Evolutionary conservation across 192 early-diverging fungal genomes (phyloP).

Genomic region (Coemansia sp.): DNA sequence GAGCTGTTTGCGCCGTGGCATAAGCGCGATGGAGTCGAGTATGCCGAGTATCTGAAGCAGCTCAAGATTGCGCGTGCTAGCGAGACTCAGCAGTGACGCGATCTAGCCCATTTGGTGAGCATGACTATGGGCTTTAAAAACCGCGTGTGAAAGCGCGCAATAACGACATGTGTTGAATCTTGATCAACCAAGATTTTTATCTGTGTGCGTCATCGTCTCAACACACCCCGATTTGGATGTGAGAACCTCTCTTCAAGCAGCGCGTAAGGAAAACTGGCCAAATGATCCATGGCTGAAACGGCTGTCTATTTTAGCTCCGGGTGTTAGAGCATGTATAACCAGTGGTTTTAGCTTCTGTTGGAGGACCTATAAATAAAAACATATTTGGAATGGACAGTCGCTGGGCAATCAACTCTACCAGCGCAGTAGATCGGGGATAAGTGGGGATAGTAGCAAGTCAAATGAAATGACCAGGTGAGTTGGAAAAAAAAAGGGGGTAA

Average conservation of each 20-base stretch:
- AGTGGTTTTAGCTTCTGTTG: neutral
- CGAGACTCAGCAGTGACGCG: slow-evolving; percentile 13
- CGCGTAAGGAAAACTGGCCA: neutral
- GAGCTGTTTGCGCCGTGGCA: slow-evolving; percentile 52
- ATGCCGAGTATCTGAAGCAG: slow-evolving; percentile 46
- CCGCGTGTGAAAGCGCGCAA: neutral
- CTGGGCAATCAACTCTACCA: neutral
- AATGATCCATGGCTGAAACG: no score
- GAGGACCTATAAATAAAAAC: neutral
- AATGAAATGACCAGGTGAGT: neutral
- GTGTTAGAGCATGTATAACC: neutral
- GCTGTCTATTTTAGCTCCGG: neutral
- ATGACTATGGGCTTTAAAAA: neutral
- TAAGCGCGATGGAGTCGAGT: slow-evolving; percentile 34
- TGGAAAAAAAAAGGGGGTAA: neutral
- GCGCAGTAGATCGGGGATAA: neutral
- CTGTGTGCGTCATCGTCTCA: neutral
- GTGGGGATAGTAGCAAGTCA: neutral
- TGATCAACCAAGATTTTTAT: neutral
- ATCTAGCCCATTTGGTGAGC: neutral
- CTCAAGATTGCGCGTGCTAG: slow-evolving; percentile 47
- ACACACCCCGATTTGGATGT: neutral
- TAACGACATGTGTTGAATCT: neutral
- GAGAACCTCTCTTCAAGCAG: neutral
- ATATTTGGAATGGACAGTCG: neutral